These are phyloP conservation scores for Peronospora destructor DNA, from an alignment of 352 stramenopile species.

Conservation along the genomic window DNA sequence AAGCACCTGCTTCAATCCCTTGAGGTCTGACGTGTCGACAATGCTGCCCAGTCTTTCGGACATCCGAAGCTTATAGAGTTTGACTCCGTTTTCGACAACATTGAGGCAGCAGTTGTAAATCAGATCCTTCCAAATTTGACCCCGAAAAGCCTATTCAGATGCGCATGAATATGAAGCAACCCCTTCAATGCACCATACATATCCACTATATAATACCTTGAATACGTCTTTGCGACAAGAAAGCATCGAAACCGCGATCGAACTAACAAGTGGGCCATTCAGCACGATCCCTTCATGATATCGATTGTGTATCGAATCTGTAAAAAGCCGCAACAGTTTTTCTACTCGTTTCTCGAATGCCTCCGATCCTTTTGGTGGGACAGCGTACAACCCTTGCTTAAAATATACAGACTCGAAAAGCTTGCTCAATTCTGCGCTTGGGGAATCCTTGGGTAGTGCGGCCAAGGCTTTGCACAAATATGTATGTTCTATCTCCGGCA, in stretches of 20 bases:
- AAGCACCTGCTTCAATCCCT: constrained; percentile 45
- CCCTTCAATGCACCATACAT: background rate
- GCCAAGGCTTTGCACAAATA: constrained; percentile 55
- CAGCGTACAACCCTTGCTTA: constrained; percentile 49
- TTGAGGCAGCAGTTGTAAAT: constrained; percentile 80
- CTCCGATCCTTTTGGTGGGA: constrained; percentile 36
- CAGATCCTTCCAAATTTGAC: constrained; percentile 65
- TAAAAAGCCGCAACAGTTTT: constrained; percentile 48
- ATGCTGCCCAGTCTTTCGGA: constrained; percentile 53
- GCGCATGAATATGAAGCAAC: background rate
- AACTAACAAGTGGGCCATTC: constrained; percentile 62
- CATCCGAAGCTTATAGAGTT: constrained; percentile 77
- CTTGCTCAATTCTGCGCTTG: constrained; percentile 23
- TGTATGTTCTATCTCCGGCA: constrained; percentile 46
- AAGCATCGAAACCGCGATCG: constrained; percentile 71
- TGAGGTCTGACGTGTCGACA: constrained; percentile 65
- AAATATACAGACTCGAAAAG: constrained; percentile 45
- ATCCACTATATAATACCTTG: constrained; percentile 26
- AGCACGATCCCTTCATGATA: constrained; percentile 64
- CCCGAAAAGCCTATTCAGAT: constrained; percentile 44
- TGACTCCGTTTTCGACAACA: constrained; percentile 70
- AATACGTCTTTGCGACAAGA: constrained; percentile 59
- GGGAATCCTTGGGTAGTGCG: constrained; percentile 22
- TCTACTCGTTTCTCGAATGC: constrained; percentile 56
- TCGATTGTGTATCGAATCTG: constrained; percentile 57